Evolutionary conservation across 202 grass and related monocot species (phyloP).

Genomic region (Carex arenaria): DNA sequence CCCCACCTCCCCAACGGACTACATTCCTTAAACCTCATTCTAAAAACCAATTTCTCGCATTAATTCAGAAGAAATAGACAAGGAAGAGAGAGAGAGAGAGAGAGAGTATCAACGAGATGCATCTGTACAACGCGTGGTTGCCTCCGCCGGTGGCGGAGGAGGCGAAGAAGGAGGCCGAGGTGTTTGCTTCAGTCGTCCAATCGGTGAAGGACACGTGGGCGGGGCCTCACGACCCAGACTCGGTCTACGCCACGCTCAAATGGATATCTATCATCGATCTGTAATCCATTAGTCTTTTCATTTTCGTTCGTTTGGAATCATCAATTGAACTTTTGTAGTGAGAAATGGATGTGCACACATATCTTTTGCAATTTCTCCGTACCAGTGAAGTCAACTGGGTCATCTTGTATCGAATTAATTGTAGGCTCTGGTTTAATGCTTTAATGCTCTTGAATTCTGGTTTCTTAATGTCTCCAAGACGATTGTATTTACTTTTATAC

Average conservation of each 20-base stretch:
- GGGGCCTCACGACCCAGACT: conserved; percentile 38
- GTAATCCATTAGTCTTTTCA: conserved; percentile 31
- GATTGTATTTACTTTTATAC: background rate
- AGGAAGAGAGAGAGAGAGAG: background rate
- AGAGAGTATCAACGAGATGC: conserved; percentile 33
- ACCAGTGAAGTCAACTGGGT: background rate
- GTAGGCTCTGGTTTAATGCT: background rate
- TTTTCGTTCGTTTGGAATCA: background rate
- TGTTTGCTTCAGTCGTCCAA: conserved; percentile 53
- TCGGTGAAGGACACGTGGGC: conserved; percentile 53
- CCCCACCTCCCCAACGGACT: background rate
- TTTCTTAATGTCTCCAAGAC: background rate
- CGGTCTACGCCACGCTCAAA: conserved; percentile 86
- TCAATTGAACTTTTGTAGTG: background rate
- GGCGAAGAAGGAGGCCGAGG: conserved; percentile 46
- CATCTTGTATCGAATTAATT: background rate
- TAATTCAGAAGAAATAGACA: background rate
- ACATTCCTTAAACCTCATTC: background rate
- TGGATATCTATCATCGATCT: conserved; percentile 89
- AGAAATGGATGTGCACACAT: background rate
- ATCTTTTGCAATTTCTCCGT: background rate
- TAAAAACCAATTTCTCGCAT: background rate
- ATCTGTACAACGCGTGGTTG: conserved; percentile 97
- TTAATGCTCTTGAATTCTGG: background rate
- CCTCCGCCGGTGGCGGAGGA: conserved; percentile 56